Base-by-base conservation (phyloP, 495 filamentous ascomycete species). In the Amorphotheca resinae region DNA sequence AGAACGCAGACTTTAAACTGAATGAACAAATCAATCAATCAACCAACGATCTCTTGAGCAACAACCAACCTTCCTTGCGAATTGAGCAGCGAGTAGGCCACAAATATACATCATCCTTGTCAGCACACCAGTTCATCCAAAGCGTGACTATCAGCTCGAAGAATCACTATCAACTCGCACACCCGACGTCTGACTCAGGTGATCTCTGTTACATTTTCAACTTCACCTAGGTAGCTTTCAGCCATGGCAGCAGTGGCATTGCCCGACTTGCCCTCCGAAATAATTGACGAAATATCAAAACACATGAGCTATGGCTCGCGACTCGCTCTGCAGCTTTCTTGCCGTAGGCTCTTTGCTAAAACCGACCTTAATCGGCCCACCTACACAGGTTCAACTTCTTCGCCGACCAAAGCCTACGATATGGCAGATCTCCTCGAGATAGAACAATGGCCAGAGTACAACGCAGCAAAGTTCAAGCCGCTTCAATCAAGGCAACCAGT, bases 171-270 rank as follows among this genome's bases (percentile, higher is more conserved):
- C n/a, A n/a, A n/a, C n/a, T n/a, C n/a, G n/a, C n/a, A n/a, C n/a
- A n/a, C n/a, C n/a, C n/a, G n/a, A n/a, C n/a, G 25, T 30, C 6
- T 30, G 12, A 30, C 25, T 86, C 12, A 6, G 30, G 9, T 35
- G 33, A 11, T 28, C 25, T 28, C 25, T 28, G 25, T 11, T 28
- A 28, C 25, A 28, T 28, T 28, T n/a, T 28, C 25, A 28, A 28
- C 11, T 28, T 28, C 25, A 28, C 25, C 25, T n/a, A n/a, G n/a
- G n/a, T n/a, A 11, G 5, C 25, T 11, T 28, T 28, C 25, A n/a
- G n/a, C n/a, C n/a, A n/a, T n/a, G 25, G 11, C 25, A 5, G 25
- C 25, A 28, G 11, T 28, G 25, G 25, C 25, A 11, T 28, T 28
- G 25, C 25, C 25, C 25, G 11, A 11, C 25, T 28, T 28, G 25